phyloP scores from a whole-genome alignment of 2,329 filamentous ascomycete genomes.

The Aspergillus aculeatus region DNA sequence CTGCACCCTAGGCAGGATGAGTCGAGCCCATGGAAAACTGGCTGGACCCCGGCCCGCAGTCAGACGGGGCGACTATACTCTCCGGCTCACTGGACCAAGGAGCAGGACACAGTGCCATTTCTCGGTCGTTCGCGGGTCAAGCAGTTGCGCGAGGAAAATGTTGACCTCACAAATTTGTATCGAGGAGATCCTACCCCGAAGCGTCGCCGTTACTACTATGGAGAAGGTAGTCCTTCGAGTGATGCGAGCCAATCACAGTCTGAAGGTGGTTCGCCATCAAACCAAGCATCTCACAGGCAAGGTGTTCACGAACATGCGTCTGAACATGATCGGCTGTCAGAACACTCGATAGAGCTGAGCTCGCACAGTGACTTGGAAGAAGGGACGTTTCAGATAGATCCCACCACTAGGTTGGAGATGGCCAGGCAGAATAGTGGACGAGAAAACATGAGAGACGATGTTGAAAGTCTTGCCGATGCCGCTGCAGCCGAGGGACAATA shows the following conservation, averaged over 20 bases:
- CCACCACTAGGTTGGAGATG: constrained; percentile 23
- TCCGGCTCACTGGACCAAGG: constrained; percentile 30
- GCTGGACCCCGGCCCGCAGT: constrained; percentile 23
- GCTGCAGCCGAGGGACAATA: constrained; percentile 16
- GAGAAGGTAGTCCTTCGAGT: constrained; percentile 32
- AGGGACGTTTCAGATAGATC: constrained; percentile 25
- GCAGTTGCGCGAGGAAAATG: constrained; percentile 35
- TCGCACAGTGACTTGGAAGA: constrained; percentile 24
- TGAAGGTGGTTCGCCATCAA: constrained; percentile 14
- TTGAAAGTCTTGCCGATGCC: constrained; percentile 17
- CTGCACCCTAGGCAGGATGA: constrained; percentile 21
- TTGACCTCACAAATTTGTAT: constrained; percentile 35
- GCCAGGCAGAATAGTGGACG: constrained; percentile 14
- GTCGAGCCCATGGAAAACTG: constrained; percentile 35
- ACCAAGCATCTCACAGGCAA: constrained; percentile 15
- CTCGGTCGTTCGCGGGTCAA: constrained; percentile 34
- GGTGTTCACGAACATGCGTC: constrained; percentile 16
- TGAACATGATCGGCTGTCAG: constrained; percentile 22
- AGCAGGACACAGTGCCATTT: constrained; percentile 27
- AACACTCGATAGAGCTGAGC: constrained; percentile 26
- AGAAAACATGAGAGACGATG: constrained; percentile 7
- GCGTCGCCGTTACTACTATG: constrained; percentile 38
- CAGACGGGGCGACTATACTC: constrained; percentile 27
- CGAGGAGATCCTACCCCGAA: constrained; percentile 36
- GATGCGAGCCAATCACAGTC: constrained; percentile 18